A percentile compares a stretch with the other conserved stretches of the same genome.
Conservation (phyloP, 495 filamentous ascomycete genomes). For the Haplographium delicatum region DNA sequence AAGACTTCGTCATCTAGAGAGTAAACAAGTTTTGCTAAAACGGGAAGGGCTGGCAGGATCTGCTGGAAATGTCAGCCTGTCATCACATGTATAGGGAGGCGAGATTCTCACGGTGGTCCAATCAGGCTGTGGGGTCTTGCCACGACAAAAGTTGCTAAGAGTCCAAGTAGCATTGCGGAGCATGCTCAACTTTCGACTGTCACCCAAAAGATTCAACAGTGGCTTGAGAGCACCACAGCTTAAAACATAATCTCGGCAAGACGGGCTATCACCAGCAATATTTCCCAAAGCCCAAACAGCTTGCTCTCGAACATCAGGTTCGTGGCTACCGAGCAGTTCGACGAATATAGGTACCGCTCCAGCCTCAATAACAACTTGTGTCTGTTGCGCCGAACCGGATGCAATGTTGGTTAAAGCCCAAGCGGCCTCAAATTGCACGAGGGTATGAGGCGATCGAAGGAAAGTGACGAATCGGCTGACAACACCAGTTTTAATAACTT, state of each 20-base stretch:
- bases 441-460: conserved; percentile 93
- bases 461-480: conserved; percentile 97
- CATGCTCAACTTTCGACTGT: conserved; percentile 99
- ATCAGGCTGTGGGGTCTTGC: conserved; percentile 98
- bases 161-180: conserved; percentile 99
- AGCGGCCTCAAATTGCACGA: conserved; percentile 98
- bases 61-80: conserved; percentile 34
- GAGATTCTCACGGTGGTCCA: conserved; percentile 80
- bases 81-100: conserved; percentile 2
- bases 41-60: conserved; percentile 95
- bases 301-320: conserved; percentile 97
- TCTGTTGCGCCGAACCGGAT: conserved; percentile 93
- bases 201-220: conserved; percentile 80
- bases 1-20: conserved; percentile 97
- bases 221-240: conserved; percentile 85
- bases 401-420: conserved; percentile 99
- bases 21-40: conserved; percentile 95
- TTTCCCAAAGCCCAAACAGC: conserved; percentile 99
- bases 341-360: conserved; percentile 98
- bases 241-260: conserved; percentile 93
- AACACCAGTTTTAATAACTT: conserved; percentile 98
- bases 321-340: conserved; percentile 87
- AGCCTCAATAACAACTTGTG: conserved; percentile 97
- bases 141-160: conserved; percentile 99
- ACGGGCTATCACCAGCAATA: conserved; percentile 97